Evolutionary conservation across 176 grass and related monocot species (phyloP).

Genomic region (Puccinellia tenuiflora): DNA sequence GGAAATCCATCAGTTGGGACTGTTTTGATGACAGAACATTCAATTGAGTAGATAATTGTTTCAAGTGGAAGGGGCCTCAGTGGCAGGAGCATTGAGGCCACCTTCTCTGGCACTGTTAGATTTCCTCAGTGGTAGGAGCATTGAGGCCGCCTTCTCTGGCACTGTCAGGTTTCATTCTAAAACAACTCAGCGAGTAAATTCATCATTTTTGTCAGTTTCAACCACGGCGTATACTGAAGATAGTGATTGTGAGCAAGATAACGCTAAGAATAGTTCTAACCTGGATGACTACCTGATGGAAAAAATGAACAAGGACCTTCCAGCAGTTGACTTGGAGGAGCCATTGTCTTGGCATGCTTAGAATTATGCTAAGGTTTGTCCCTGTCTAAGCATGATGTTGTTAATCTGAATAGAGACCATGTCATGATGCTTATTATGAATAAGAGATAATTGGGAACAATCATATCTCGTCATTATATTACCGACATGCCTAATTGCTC

Average conservation of each 20-base stretch:
- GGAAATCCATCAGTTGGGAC: constrained; percentile 87
- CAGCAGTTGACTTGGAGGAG: constrained; percentile 84
- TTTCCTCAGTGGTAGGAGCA: constrained; percentile 80
- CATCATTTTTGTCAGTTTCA: constrained; percentile 43
- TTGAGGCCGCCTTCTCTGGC: constrained; percentile 85
- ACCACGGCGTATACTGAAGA: constrained; percentile 47
- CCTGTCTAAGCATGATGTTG: constrained; percentile 3
- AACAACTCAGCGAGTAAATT: constrained; percentile 47
- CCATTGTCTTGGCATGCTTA: constrained; percentile 98
- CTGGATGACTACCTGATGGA: constrained; percentile 82
- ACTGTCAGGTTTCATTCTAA: constrained; percentile 74
- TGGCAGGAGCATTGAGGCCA: constrained; percentile 87
- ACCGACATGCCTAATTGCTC: background rate
- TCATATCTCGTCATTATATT: constrained; percentile 3
- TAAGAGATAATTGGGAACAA: constrained; percentile 1
- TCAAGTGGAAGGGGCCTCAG: constrained; percentile 58
- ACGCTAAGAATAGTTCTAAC: constrained; percentile 50
- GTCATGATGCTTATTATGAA: constrained; percentile 3
- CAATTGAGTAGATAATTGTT: constrained; percentile 94
- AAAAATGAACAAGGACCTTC: constrained; percentile 89
- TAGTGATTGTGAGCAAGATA: constrained; percentile 77
- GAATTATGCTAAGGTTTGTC: constrained; percentile 86
- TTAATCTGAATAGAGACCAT: background rate
- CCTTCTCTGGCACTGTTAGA: constrained; percentile 79
- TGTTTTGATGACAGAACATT: constrained; percentile 78